Base-by-base conservation (phyloP, 148 eudicot species). In the Vaccinium vitisidaea region DNA sequence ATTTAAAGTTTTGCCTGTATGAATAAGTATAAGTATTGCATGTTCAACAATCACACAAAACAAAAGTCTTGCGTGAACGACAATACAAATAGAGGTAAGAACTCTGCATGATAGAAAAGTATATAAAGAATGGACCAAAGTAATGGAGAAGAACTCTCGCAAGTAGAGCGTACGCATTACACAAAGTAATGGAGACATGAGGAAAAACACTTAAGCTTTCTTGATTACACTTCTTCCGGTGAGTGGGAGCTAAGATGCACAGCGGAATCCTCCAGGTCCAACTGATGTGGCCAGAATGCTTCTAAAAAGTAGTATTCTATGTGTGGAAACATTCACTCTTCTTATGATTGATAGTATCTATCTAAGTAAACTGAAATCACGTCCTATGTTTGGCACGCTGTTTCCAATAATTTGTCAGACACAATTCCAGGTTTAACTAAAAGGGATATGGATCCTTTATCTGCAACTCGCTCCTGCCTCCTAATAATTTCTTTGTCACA, bases 1-100 rank as follows among this genome's bases (percentile, higher is more conserved):
- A 83, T 56, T 87, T 84, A 36, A 63, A 79, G 81, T 83, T 78
- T 84, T 83, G 84, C 83, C 94, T 92, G 87, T 69, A 74, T 2
- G 43, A 54, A 74, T 74, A 54, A 83, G 14, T 16, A 75, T 23
- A 25, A 65, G 52, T 13, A 11, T 48, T 27, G 65, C 14, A 56
- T 7, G 19, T 49, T 77, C 12, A 7, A 3, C 3, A 19, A 30
- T 30, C 1, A 9, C 55, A 53, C 55, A 53, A 53, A 53, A 53
- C 55, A 53, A 36, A 36, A 53, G 14, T 53, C 55, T 53, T 13
- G 55, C 55, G 14, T 53, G 55, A 30, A 71, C 1, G 1, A 36
- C 39, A 36, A 36, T 36, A 36, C 14, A 14, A 30, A 13, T 14
- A 32, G 12, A 21, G 19, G 7, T 7, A 5, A 0, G 15, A 13